phyloP scores from a whole-genome alignment of 768 basidiomycete genomes.

The Scleroderma bovista region DNA sequence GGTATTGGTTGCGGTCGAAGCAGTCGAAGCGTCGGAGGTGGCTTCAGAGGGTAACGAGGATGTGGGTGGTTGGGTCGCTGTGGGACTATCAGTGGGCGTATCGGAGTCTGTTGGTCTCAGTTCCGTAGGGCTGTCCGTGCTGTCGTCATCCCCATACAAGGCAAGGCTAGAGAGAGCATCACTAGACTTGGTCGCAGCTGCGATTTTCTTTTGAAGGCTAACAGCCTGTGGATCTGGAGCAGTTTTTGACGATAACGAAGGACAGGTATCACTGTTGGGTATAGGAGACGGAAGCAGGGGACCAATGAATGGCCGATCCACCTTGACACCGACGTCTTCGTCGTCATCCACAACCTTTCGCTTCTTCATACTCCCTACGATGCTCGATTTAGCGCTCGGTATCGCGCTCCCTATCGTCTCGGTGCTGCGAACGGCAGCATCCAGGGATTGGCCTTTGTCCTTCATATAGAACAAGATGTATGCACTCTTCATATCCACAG shows the following conservation, averaged over 20 bases:
- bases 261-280: constrained; percentile 17
- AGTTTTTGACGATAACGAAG: constrained; percentile 4
- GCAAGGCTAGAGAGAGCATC: constrained; percentile 34
- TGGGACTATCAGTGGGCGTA: constrained; percentile 4
- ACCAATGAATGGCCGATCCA: constrained; percentile 53
- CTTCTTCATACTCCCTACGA: constrained; percentile 47
- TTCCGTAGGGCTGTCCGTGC: constrained; percentile 16
- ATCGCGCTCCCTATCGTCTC: neutral
- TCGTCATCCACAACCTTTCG: constrained; percentile 42
- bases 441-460: constrained; percentile 68
- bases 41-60: constrained; percentile 14
- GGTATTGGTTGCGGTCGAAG: constrained; percentile 30
- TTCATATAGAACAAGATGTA: constrained; percentile 92
- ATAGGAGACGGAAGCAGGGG: constrained; percentile 54
- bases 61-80: constrained; percentile 18
- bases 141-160: constrained; percentile 39
- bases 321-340: constrained; percentile 45
- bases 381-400: constrained; percentile 27
- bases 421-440: constrained; percentile 30
- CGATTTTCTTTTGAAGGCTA: constrained; percentile 49
- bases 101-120: constrained; percentile 14
- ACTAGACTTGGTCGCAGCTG: constrained; percentile 29
- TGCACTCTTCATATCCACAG: constrained; percentile 69
- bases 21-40: constrained; percentile 14
- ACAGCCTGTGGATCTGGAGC: constrained; percentile 48